A percentile compares a stretch with the other conserved stretches of the same genome.
Conservation (phyloP, 805 yeast species). For the Kodamaea fukazawae region DNA sequence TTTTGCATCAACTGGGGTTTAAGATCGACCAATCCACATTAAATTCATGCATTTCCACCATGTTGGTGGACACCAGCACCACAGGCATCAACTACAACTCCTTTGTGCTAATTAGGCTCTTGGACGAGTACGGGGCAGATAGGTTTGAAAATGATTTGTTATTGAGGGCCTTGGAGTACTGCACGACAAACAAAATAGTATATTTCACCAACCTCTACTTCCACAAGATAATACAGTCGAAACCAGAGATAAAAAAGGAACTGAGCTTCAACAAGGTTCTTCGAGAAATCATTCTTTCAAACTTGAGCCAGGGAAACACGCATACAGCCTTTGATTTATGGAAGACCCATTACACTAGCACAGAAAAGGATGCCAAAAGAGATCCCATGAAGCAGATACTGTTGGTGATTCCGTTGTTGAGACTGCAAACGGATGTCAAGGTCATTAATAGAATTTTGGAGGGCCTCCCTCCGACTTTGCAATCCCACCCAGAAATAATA, state of each 20-base stretch:
- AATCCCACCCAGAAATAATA: conserved; percentile 10
- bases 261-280: conserved; percentile 4
- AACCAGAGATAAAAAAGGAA: neutral
- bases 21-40: neutral
- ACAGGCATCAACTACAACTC: conserved; percentile 7
- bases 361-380: neutral
- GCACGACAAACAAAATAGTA: conserved; percentile 7
- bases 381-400: too few relatives aligned
- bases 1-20: neutral
- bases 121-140: conserved; percentile 5
- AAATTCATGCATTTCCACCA: neutral
- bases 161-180: conserved; percentile 5
- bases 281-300: conserved; percentile 6
- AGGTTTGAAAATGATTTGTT: neutral
- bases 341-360: neutral
- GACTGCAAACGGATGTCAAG: conserved; percentile 4
- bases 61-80: conserved; percentile 7
- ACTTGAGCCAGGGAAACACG: conserved; percentile 8
- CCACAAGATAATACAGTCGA: neutral
- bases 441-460: neutral
- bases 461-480: neutral
- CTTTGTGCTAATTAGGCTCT: conserved; percentile 8
- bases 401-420: conserved; percentile 1
- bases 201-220: conserved; percentile 11
- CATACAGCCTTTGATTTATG: conserved; percentile 9